Conservation (phyloP, 305 asterid species). For the Solanum chacoense region DNA sequence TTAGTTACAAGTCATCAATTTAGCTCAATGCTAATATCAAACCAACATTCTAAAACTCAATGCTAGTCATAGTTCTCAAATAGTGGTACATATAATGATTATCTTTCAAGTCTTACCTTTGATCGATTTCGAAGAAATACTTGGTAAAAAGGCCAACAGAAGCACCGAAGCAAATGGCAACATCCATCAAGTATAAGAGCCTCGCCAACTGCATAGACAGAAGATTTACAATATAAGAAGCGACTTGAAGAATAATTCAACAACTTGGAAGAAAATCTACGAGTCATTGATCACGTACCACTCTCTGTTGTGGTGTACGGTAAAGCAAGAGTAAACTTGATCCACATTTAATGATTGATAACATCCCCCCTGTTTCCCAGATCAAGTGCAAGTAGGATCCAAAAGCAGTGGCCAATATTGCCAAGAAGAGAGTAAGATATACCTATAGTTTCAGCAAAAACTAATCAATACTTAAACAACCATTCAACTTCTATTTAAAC, state of each 20-base stretch:
- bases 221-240: background rate
- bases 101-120: background rate
- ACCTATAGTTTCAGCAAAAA: background rate
- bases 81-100: no score
- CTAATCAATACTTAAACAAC: background rate
- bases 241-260: background rate
- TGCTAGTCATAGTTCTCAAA: background rate
- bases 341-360: background rate
- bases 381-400: background rate
- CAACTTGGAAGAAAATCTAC: background rate
- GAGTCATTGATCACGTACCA: background rate
- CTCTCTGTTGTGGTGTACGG: background rate
- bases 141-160: background rate
- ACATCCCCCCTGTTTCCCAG: background rate
- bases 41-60: background rate
- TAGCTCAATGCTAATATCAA: background rate
- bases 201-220: background rate
- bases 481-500: background rate
- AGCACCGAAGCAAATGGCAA: background rate
- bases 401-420: background rate
- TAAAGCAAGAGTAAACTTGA: background rate
- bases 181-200: background rate
- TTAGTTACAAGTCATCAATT: background rate
- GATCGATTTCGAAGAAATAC: background rate
- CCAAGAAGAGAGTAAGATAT: background rate